Evolutionary conservation across 495 filamentous ascomycete species (phyloP), one percentile per base, ranked within the genome.

Genomic region (Aspergillus asperescens): DNA sequence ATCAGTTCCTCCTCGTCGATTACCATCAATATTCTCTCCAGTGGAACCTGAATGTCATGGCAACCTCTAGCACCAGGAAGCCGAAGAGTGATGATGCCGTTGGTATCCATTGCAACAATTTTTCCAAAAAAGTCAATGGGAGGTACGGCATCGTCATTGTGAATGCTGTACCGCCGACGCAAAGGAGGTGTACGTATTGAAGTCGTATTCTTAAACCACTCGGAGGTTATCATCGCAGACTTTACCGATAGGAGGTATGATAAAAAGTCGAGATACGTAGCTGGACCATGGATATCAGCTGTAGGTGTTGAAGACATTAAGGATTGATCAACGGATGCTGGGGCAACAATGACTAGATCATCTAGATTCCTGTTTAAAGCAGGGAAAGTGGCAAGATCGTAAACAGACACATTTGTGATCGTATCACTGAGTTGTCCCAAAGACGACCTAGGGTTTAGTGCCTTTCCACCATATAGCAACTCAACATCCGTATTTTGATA

Each of bases 71-170:
- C 42, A 5, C 71, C 75, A 12, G 77, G 76, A 37, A 86, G 64
- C 19, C 81, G 71, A 28, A 86, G 71, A 1, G 69, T 76, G 6
- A 83, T 56, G 4, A 64, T 58, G 1, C 82, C 82, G 60, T 82
- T 78, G 10, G 77, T 57, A 22, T 72, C 69, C 7, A 80, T 65
- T 41, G 78, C 72, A 10, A 82, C 64, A 19, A 86, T 66, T 54
- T 82, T 78, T 4, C 82, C 82, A 52, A 84, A 58, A 70, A 79
- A 82, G 25, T 77, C 67, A 13, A 66, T 42, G 1, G 57, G 60
- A 5, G 52, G 42, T 19, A 23, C 15, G 18, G 15, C 24, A 7
- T 48, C 54, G 28, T 55, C 32, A 13, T 50, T 49, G 12, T 58
- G 59, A 16, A 61, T 29, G 22, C 56, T 56, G 10, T 55, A 57